A percentile compares a stretch with the other conserved stretches of the same genome.
Evolutionary conservation across 805 yeast genomes (phyloP).

Genomic region (Torulaspora gathmanii): DNA sequence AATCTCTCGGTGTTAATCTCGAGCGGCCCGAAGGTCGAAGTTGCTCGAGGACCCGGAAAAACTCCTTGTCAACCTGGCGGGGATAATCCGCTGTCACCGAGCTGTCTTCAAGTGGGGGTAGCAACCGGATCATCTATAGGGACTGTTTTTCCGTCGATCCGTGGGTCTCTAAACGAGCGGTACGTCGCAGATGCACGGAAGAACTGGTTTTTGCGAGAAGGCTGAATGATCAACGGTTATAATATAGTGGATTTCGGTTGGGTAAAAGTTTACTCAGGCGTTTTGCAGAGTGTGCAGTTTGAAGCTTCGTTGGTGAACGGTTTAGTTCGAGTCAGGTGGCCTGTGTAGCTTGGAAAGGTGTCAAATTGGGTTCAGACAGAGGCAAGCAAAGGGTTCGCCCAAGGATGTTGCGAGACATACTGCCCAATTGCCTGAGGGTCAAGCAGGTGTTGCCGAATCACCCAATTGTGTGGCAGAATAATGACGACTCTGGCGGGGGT

Average conservation of each 20-base stretch:
- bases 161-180: not conserved
- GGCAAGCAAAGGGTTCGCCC: constrained; percentile 2
- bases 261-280: not conserved
- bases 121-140: not conserved
- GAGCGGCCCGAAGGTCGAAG: not conserved
- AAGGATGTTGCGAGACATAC: constrained; percentile 7
- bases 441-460: constrained; percentile 8
- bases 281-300: not conserved
- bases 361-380: constrained; percentile 1
- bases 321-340: not conserved
- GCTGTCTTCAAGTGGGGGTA: not conserved
- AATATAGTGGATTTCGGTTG: not conserved
- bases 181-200: not conserved
- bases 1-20: not conserved
- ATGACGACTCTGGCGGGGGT: not conserved
- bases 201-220: not conserved
- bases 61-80: not conserved
- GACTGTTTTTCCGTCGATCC: not conserved
- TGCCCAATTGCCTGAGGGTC: constrained; percentile 12
- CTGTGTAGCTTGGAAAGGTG: not conserved
- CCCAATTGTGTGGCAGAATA: constrained; percentile 9
- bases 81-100: not conserved
- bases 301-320: not conserved
- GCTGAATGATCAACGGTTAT: not conserved
- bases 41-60: not conserved